A percentile compares a stretch with the other conserved stretches of the same genome.
Evolutionary conservation across 345 rosid species (phyloP).

Genomic region (Salix suchowensis): DNA sequence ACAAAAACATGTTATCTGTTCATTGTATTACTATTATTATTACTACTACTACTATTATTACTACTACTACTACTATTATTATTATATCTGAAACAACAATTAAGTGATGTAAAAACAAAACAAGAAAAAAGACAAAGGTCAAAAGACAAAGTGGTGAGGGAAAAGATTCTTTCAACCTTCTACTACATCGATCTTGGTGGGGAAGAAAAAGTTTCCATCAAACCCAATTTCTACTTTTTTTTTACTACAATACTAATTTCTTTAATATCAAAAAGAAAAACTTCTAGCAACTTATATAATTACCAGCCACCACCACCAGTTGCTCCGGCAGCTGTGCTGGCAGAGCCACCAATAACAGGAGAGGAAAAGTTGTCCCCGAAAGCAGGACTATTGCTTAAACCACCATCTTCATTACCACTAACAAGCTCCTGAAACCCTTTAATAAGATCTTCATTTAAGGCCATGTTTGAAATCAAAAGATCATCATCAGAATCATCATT

Average conservation of each 20-base stretch:
- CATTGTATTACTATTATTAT: too few relatives aligned
- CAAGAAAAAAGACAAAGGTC: too few relatives aligned
- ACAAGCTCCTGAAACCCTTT: constrained; percentile 27
- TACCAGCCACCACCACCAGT: constrained; percentile 21
- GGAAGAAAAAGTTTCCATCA: constrained; percentile 2
- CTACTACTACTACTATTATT: too few relatives aligned
- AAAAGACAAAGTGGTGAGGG: neutral
- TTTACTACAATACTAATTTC: neutral
- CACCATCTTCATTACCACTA: neutral
- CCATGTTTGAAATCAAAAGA: constrained; percentile 52
- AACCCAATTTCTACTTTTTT: neutral
- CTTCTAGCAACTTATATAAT: neutral
- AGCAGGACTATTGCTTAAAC: constrained; percentile 5
- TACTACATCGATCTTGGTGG: constrained; percentile 14
- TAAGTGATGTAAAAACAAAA: neutral
- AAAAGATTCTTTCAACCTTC: constrained; percentile 23
- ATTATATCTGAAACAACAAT: too few relatives aligned
- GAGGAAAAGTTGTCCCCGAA: constrained; percentile 33
- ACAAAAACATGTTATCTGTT: too few relatives aligned
- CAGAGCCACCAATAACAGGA: constrained; percentile 29
- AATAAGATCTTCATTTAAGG: constrained; percentile 49
- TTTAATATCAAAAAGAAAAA: neutral
- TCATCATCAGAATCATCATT: constrained; percentile 40
- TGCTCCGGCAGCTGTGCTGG: constrained; percentile 22
- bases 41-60: too few relatives aligned